Evolutionary conservation across 345 rosid species (phyloP), one percentile per base, ranked within the genome.

Genomic region (Linum trigynum): DNA sequence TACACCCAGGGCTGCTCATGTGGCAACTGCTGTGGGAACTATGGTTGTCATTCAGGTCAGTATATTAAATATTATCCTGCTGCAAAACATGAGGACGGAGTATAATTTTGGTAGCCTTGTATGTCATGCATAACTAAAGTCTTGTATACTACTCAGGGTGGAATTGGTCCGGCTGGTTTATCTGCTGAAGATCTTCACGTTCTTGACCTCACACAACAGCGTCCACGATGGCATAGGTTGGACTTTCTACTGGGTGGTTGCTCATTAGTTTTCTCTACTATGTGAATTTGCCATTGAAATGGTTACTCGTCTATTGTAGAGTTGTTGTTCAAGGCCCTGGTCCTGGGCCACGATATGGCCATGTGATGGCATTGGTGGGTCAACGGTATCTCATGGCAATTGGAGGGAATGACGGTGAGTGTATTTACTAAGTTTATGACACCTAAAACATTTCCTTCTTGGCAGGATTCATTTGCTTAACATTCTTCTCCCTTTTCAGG

Each of bases 141-240:
- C 51, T 73, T 64, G 67, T 40, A 64, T 41, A 70, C 64, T 62
- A 77, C 43, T 37, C 71, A 94, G 99, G 99, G 99, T 71, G 99
- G 99, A 69, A 94, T 94, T 72, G 97, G 99, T 72, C 99, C 97
- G 37, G 96, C 94, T 82, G 99, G 99, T 65, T 81, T 94, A 72
- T 91, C 99, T 65, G 95, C 99, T 10, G 99, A 94, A 88, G 99
- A 94, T 77, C 99, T 94, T 75, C 99, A 94, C 55, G 99, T 94
- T 71, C 96, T 94, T 75, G 99, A 94, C 72, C 97, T 94, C 48
- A 90, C 97, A 68, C 96, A 89, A 57, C 96, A 83, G 69, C 84
- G 97, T 42, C 96, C 99, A 23, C 80, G 97, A 61, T 94, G 99
- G 99, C 99, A 94, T 72, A 85, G 96, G 99, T 94, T 68, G 61